Evolutionary conservation across 75 land plant species (phyloP).

Genomic region (Sequoiadendron giganteum): DNA sequence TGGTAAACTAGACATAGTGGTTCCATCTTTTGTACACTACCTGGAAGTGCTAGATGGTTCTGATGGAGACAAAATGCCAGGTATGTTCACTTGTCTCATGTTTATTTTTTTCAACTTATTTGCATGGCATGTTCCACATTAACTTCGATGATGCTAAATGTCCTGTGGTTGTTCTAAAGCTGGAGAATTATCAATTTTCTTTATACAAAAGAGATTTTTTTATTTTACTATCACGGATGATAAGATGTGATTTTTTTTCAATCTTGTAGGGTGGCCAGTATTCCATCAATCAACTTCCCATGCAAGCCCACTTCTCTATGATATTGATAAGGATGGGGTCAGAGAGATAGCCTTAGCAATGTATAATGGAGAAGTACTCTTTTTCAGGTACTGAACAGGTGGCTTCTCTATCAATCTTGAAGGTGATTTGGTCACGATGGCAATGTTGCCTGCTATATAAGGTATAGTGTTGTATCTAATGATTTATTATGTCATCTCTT

Average conservation of each 20-base stretch:
- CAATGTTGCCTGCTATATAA: neutral
- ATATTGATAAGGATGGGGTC: slow-evolving; percentile 96
- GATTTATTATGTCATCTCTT: neutral
- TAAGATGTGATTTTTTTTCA: neutral
- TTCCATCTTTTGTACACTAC: slow-evolving; percentile 98
- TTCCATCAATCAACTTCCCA: slow-evolving; percentile 95
- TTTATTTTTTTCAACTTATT: neutral
- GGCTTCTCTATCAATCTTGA: neutral
- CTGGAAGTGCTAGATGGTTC: slow-evolving; percentile 94
- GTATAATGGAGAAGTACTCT: slow-evolving; percentile 93
- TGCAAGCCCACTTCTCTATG: slow-evolving; percentile 89
- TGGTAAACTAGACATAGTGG: slow-evolving; percentile 96
- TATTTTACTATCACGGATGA: neutral
- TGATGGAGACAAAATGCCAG: slow-evolving; percentile 97
- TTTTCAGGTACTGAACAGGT: slow-evolving; percentile 73
- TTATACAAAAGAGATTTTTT: neutral
- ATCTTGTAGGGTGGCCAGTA: slow-evolving; percentile 89
- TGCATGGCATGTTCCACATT: neutral
- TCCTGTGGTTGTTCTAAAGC: neutral
- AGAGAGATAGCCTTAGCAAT: slow-evolving; percentile 94
- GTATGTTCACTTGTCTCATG: slow-evolving; percentile 21
- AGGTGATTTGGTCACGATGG: neutral
- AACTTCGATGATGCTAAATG: neutral
- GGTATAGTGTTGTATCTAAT: neutral
- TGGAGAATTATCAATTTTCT: neutral